Percentiles rank a stretch among this genome's conserved stretches.
Evolutionary conservation across 2,329 filamentous ascomycete genomes (phyloP).

Genomic region (Coniochaeta sp.): DNA sequence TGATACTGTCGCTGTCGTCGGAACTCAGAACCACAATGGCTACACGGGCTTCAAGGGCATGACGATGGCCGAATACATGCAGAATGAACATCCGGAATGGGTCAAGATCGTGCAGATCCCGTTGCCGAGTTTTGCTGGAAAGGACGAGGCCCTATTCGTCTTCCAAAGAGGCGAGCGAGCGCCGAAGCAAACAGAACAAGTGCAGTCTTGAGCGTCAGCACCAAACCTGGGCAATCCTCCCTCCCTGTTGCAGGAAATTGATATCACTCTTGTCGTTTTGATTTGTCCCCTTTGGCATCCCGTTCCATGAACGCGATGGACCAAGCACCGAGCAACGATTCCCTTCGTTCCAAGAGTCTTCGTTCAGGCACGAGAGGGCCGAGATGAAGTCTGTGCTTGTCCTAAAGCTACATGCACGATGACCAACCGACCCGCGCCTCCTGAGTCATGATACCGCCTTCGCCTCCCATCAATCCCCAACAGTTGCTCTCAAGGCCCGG

Average conservation of each 20-base stretch:
- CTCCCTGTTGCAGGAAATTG: too few relatives aligned
- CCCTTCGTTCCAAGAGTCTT: too few relatives aligned
- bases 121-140: slow-evolving; percentile 67
- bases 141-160: slow-evolving; percentile 68
- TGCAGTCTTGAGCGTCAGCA: neutral
- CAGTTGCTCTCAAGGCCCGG: slow-evolving; percentile 28
- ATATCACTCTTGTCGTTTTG: too few relatives aligned
- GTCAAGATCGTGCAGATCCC: slow-evolving; percentile 55
- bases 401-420: neutral
- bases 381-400: too few relatives aligned
- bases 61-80: slow-evolving; percentile 62
- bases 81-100: slow-evolving; percentile 48
- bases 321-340: neutral
- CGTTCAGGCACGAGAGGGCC: too few relatives aligned
- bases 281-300: neutral
- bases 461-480: neutral
- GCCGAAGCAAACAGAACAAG: neutral
- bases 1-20: slow-evolving; percentile 61
- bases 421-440: neutral
- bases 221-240: neutral
- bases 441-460: neutral
- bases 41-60: slow-evolving; percentile 62
- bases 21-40: slow-evolving; percentile 67
- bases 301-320: neutral
- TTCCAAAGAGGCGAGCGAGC: slow-evolving; percentile 45